Evolutionary conservation across 1,284 basidiomycete genomes (phyloP), one percentile per base, ranked within the genome.

Genomic region (Baeospora myosura): DNA sequence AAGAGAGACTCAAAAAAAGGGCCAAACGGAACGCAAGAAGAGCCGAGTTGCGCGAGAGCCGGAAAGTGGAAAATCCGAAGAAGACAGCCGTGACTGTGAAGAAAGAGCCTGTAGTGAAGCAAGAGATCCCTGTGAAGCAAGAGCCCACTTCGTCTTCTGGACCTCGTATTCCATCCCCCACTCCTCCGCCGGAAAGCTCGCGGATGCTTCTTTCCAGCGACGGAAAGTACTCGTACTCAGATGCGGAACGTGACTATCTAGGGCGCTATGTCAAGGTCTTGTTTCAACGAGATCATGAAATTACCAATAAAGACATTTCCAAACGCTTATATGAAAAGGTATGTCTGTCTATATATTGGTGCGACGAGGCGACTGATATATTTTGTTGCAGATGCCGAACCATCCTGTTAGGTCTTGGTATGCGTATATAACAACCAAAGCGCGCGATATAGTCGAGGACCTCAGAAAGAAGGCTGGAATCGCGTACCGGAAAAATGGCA

Each of bases 331-430:
- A 63, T 37, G 44, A 56, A 34, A 72, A 72, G 57, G 74, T 74
- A 45, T n/a, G 52, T 36, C 14, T 35, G 23, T 20, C 38, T 38
- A 6, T 32, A 2, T 30, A 20, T 22, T 38, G 14, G 29, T 45
- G n/a, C 35, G 40, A 35, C 40, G 18, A 37, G 26, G 23, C 30
- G 28, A 22, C 11, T 36, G 21, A 17, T 40, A 14, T 4, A 25
- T 23, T 25, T 18, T 29, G 12, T 32, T 39, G n/a, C 38, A 75
- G 70, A 59, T 76, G 58, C 70, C 48, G 32, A 64, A 73, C 45
- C 76, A 78, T 49, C 44, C 60, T 2, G 7, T 41, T 3, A 49
- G 17, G 5, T 75, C 72, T 4, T 77, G 73, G 63, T 42, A 24
- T n/a, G 36, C 49, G 30, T 50, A 52, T 32, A 16, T 62, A 12